Evolutionary conservation across 805 yeast species (phyloP), one percentile per base, ranked within the genome.

Genomic region (Starmerella khaoyaiensis): DNA sequence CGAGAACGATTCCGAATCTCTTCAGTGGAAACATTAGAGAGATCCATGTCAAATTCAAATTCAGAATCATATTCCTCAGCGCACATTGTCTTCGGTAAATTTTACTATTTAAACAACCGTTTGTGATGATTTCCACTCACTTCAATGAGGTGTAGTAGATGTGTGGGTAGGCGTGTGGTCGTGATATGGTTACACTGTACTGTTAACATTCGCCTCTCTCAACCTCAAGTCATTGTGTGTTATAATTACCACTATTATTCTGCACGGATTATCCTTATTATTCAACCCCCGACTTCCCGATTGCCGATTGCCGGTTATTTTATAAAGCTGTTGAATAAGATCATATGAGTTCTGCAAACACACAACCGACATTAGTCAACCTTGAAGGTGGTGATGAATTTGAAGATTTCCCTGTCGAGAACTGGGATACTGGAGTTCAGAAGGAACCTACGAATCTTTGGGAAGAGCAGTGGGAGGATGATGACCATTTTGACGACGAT

Each of bases 391-490:
- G 87, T 54, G 97, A 87, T 56, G 96, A 86, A 58, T 87, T 87
- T 55, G 97, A 87, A 63, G 97, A 87, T 56, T 87, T 87, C 64
- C 95, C 94, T 12, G 46, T 41, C 11, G 50, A 48, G 35, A 36
- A 39, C 26, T 49, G 54, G 53, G 42, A 76, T 51, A 58, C 76
- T 39, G 56, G 72, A 46, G 67, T 68, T 55, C 68, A 50, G 49
- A 44, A 27, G 39, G 51, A 21, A 56, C 54, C 25, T 58, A 60
- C 71, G 50, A 68, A 73, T 44, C 70, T 86, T 36, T 86, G 97
- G 96, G 94, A 86, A 50, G 95, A 86, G 59, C 87, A 83, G 57
- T 87, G 98, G 98, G 96, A 51, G 34, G 55, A 87, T 56, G 94
- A 84, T 45, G 67, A 62, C 42, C 95, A 86, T 52, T 80, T 77